Conservation (phyloP, 2,329 filamentous ascomycete species). For the Stagonosporopsis chrysanthemi region DNA sequence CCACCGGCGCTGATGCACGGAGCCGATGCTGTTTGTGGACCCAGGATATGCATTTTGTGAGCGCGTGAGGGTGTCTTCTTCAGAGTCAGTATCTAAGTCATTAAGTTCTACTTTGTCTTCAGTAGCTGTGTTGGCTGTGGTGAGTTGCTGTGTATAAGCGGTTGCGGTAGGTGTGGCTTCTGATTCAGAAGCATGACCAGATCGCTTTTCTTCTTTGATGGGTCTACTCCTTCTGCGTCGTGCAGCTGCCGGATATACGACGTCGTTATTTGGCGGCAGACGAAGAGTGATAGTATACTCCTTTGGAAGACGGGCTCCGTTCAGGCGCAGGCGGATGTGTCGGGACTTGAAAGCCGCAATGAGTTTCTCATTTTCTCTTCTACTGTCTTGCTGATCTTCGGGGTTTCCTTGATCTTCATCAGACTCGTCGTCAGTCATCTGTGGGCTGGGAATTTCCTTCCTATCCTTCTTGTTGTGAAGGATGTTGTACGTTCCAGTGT, state of each 20-base stretch:
- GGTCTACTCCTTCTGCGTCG: constrained; percentile 21
- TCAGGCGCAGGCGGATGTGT: constrained; percentile 53
- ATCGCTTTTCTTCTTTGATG: not conserved
- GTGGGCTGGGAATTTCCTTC: constrained; percentile 31
- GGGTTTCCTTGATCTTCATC: not conserved
- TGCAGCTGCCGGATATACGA: constrained; percentile 28
- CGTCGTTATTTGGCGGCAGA: constrained; percentile 47
- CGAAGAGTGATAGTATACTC: constrained; percentile 53
- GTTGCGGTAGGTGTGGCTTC: not conserved
- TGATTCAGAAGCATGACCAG: constrained; percentile 1
- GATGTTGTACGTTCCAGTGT: constrained; percentile 55
- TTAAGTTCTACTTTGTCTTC: not conserved
- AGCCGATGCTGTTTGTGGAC: constrained; percentile 69
- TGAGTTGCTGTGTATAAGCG: not conserved
- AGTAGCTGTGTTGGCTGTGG: not conserved
- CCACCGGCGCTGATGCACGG: constrained; percentile 72
- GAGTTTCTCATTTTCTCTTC: constrained; percentile 48
- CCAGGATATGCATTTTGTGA: constrained; percentile 71
- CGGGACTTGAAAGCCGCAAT: constrained; percentile 48
- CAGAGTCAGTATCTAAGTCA: constrained; percentile 54
- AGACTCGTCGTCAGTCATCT: constrained; percentile 39
- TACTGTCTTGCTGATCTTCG: not conserved
- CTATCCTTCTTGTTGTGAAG: constrained; percentile 32
- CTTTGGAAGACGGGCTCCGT: constrained; percentile 49
- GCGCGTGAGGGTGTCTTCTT: constrained; percentile 54